Conservation (phyloP, 2,329 filamentous ascomycete species). For the Xylariaceae sp. region DNA sequence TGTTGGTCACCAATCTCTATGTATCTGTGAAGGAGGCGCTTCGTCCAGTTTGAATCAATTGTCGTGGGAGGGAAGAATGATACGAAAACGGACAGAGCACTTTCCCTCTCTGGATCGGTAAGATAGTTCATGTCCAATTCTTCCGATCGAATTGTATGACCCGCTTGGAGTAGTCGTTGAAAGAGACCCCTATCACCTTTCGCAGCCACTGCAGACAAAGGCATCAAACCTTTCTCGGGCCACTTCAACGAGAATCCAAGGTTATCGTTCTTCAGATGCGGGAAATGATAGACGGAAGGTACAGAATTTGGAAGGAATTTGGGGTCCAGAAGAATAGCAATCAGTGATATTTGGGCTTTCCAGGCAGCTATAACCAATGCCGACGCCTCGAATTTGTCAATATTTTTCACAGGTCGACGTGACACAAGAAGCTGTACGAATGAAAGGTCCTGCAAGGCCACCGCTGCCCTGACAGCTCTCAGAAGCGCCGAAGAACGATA, state of each 20-base stretch:
- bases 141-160: background rate
- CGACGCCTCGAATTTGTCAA: background rate
- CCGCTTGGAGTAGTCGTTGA: background rate
- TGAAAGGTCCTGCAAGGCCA: background rate
- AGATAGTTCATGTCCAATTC: constrained; percentile 1
- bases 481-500: constrained; percentile 7
- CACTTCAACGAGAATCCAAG: too few species aligned
- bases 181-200: background rate
- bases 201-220: background rate
- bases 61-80: background rate
- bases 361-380: background rate
- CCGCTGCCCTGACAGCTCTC: background rate
- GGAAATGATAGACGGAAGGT: background rate
- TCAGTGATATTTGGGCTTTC: background rate
- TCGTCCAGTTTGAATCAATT: background rate
- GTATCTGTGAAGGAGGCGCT: background rate
- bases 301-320: background rate
- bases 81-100: background rate
- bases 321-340: background rate
- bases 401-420: background rate
- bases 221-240: background rate
- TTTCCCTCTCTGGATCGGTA: background rate
- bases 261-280: too few species aligned
- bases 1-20: too few species aligned
- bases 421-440: constrained; percentile 1